Evolutionary conservation across 345 rosid genomes (phyloP), one percentile per base, ranked within the genome.

Genomic region (Rhodamnia rubescens): DNA sequence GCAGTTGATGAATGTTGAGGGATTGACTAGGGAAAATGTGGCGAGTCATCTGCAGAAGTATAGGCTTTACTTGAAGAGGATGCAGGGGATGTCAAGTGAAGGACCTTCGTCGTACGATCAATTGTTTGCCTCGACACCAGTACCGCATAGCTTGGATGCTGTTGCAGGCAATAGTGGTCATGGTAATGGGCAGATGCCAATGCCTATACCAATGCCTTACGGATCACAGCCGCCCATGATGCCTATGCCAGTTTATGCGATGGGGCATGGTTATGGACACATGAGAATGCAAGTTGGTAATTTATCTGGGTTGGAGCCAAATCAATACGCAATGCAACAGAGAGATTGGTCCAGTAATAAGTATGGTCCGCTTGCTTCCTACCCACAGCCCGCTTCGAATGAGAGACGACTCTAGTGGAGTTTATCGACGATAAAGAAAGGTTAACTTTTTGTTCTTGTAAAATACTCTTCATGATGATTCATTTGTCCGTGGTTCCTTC

Each of bases 1-100:
- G 99, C 99, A 96, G 92, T 82, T 96, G 88, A 98, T 98, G 99
- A 98, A 98, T 85, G 99, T 98, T 2, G 98, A 96, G 82, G 99
- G 99, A 7, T 44, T 98, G 87, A 98, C 98, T 27, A 92, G 98
- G 13, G 99, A 98, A 84, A 98, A 96, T 91, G 99, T 98, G 3
- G 99, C 99, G 3, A 95, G 97, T 83, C 99, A 98, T 87, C 86
- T 98, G 82, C 99, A 98, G 74, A 98, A 98, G 87, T 98, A 98
- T 85, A 90, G 99, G 40, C 93, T 98, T 8, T 98, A 96, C 86
- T 89, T 96, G 85, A 98, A 93, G 85, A 85, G 99, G 91, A 98
- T 95, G 98, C 98, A 96, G 64, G 98, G 99, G 11, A 58, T 92
- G 52, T 90, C 93, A 12, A 87, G 29, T 20, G 95, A 92, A 24